These are phyloP conservation scores for Croton laevigatus DNA, from an alignment of 441 rosid genomes.

Conservation along the genomic window DNA sequence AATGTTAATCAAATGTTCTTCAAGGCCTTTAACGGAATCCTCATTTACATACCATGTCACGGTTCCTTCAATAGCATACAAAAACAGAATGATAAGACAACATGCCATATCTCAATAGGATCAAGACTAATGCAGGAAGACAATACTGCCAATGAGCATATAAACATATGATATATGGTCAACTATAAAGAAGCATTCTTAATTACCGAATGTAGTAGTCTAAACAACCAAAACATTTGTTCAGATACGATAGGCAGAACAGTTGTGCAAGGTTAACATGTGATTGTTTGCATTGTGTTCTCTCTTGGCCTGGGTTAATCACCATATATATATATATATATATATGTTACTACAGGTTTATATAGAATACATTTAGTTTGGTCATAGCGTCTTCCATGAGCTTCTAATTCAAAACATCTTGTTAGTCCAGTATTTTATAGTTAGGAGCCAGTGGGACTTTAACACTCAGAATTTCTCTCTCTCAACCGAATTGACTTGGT, in stretches of 20 bases:
- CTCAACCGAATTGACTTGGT: neutral
- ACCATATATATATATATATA: no score
- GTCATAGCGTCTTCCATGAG: no score
- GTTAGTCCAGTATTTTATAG: neutral
- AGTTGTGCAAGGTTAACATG: no score
- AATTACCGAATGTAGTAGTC: no score
- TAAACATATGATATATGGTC: neutral
- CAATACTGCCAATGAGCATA: neutral
- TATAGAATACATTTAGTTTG: no score
- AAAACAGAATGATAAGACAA: neutral
- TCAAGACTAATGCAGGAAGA: neutral
- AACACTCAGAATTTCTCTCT: neutral
- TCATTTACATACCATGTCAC: slow-evolving; percentile 56
- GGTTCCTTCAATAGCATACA: slow-evolving; percentile 40
- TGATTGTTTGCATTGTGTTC: no score
- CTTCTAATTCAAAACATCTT: neutral
- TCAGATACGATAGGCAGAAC: neutral
- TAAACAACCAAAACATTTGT: neutral
- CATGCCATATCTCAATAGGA: slow-evolving; percentile 3
- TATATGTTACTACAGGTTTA: no score
- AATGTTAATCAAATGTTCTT: slow-evolving; percentile 53
- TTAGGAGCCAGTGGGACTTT: neutral
- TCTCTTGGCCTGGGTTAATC: no score
- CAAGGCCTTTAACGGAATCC: slow-evolving; percentile 51
- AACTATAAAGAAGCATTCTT: neutral